Evolutionary conservation across 441 rosid species (phyloP), one percentile per base, ranked within the genome.

Genomic region (Omphalea diandra): DNA sequence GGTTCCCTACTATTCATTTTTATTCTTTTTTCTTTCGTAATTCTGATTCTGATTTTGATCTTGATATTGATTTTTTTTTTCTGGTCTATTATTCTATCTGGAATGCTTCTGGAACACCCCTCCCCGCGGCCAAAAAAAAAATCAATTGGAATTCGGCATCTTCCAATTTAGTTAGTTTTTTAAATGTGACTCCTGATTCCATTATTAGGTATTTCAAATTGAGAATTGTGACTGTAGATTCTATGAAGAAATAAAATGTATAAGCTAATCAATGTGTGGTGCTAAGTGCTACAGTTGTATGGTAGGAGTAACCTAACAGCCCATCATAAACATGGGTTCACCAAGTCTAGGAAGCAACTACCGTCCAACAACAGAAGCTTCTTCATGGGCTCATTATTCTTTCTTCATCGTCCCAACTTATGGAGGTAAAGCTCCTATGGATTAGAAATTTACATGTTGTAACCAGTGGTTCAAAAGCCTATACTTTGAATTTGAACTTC

Each of bases 1-100:
- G 97, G 98, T 91, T 67, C 69, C 55, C 52, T 24, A 52, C 58
- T 33, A 1, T n/a, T 12, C 41, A 55, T 47, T 17, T 63, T n/a
- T 12, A n/a, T 40, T 62, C 11, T 26, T 3, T 8, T 31, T 17
- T 29, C 3, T 43, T 36, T 57, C 43, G 38, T 59, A 15, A n/a
- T 26, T 27, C 26, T 36, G 32, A 15, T 27, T 63, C n/a, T 47
- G 9, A 27, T 0, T 26, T 50, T 18, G 6, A 26, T 24, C 3
- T 1, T 24, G n/a, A n/a, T n/a, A n/a, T 14, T 24, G 9, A 15
- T 6, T 17, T 41, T 8, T 1, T 17, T 32, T 12, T 22, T 2
- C 26, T 63, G 14, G 54, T n/a, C n/a, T n/a, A n/a, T n/a, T n/a
- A n/a, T n/a, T n/a, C n/a, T n/a, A n/a, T n/a, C n/a, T n/a, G n/a